Percentiles rank a stretch among this genome's conserved stretches.
These are phyloP conservation scores for Bretschneidera sinensis DNA, from an alignment of 345 rosid genomes.

Conservation along the genomic window DNA sequence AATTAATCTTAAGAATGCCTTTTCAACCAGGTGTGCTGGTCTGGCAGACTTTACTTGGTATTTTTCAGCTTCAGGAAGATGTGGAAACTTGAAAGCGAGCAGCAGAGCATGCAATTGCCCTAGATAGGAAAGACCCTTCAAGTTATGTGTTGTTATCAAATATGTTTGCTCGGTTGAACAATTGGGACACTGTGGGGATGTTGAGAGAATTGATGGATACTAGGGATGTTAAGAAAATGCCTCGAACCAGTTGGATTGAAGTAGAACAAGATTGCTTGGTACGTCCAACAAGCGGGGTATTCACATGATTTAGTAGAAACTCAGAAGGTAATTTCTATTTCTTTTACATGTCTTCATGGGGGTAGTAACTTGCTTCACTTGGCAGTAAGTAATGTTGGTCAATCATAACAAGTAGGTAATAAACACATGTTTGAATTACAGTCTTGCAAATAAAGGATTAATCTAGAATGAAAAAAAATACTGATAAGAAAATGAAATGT, in stretches of 20 bases:
- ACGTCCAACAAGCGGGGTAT: no score
- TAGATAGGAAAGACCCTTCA: conserved; percentile 34
- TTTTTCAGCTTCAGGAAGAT: conserved; percentile 48
- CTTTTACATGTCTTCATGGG: no score
- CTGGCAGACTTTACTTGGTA: conserved; percentile 53
- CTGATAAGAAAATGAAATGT: no score
- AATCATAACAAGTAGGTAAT: no score
- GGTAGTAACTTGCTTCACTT: no score
- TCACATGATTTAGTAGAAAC: no score
- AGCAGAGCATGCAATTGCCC: conserved; percentile 33
- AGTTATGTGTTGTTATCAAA: conserved; percentile 51
- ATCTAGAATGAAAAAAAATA: no score
- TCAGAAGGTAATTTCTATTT: no score
- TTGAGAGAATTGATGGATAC: conserved; percentile 38
- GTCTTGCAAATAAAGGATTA: no score
- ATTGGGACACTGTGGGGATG: conserved; percentile 42
- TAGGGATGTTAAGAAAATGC: conserved; percentile 46
- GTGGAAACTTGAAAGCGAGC: conserved; percentile 40
- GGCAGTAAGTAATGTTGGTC: no score
- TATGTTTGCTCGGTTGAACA: conserved; percentile 40
- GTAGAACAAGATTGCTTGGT: not conserved
- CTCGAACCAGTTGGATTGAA: conserved; percentile 55
- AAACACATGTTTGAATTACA: no score
- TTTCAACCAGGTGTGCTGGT: conserved; percentile 41
- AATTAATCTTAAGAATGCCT: conserved; percentile 37